These are phyloP conservation scores for Phytophthora pseudosyringae DNA, from an alignment of 352 stramenopile genomes.

Conservation along the genomic window DNA sequence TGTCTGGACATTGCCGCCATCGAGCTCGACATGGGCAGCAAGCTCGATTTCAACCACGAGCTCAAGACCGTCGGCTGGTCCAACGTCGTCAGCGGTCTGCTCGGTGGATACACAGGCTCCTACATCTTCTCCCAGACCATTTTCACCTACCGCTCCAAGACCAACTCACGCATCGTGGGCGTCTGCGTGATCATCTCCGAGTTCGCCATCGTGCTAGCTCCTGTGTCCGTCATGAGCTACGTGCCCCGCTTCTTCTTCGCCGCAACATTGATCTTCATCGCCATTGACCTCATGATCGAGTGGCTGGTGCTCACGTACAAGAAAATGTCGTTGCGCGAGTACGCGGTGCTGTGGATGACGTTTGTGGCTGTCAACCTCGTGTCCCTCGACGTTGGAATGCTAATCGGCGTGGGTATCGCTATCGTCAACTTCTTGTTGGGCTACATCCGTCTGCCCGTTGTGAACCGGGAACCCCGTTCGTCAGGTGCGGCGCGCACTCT, in stretches of 20 bases:
- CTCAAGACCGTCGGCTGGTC: conserved; percentile 94
- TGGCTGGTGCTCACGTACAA: conserved; percentile 92
- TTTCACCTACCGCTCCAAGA: conserved; percentile 94
- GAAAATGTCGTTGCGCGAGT: conserved; percentile 89
- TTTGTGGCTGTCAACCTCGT: conserved; percentile 93
- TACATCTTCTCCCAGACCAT: conserved; percentile 99
- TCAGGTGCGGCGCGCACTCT: conserved; percentile 62
- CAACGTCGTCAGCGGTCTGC: conserved; percentile 95
- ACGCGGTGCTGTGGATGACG: conserved; percentile 91
- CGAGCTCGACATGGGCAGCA: conserved; percentile 94
- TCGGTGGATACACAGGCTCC: conserved; percentile 96
- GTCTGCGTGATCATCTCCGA: conserved; percentile 88
- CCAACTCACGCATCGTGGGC: conserved; percentile 91
- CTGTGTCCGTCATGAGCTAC: conserved; percentile 93
- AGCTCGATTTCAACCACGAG: conserved; percentile 96
- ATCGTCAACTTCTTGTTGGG: conserved; percentile 83
- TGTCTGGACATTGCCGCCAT: conserved; percentile 97
- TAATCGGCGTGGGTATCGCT: conserved; percentile 89
- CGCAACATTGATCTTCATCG: conserved; percentile 96
- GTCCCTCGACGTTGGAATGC: conserved; percentile 94
- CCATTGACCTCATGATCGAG: conserved; percentile 96
- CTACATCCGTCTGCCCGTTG: conserved; percentile 67
- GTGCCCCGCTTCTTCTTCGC: conserved; percentile 98
- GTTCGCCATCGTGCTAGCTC: conserved; percentile 85
- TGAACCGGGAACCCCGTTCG: conserved; percentile 53